Evolutionary conservation across 2,329 filamentous ascomycete genomes (phyloP).

Genomic region (Hypoxylon sp.): DNA sequence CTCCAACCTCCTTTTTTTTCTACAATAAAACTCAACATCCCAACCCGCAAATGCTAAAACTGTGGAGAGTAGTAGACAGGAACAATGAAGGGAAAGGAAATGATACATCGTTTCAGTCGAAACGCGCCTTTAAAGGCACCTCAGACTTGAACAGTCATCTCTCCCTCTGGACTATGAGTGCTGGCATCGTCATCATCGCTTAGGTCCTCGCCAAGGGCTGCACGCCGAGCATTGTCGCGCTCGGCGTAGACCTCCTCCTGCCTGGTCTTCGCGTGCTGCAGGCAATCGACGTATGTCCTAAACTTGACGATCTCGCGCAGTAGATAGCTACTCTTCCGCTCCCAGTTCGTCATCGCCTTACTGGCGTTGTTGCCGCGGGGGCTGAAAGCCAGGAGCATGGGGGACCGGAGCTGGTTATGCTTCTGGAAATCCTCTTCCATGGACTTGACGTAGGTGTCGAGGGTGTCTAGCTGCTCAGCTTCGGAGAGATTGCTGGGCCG

Average conservation of each 20-base stretch:
- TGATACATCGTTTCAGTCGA: background rate
- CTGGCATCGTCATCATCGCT: constrained; percentile 53
- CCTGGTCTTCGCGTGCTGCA: constrained; percentile 76
- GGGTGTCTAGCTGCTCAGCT: constrained; percentile 79
- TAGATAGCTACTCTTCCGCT: constrained; percentile 92
- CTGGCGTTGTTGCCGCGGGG: constrained; percentile 82
- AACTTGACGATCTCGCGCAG: constrained; percentile 97
- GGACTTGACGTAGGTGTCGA: constrained; percentile 82
- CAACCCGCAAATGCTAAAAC: constrained; percentile 15
- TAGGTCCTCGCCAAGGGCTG: constrained; percentile 59
- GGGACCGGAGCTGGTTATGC: constrained; percentile 88
- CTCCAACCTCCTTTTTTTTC: background rate
- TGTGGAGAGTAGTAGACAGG: constrained; percentile 9
- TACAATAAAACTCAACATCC: constrained; percentile 5
- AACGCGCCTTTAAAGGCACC: constrained; percentile 12
- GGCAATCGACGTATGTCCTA: constrained; percentile 89
- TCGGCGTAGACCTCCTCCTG: constrained; percentile 79
- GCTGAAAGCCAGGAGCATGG: constrained; percentile 91
- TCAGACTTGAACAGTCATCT: constrained; percentile 35
- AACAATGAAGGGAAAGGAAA: constrained; percentile 4
- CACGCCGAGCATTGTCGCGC: constrained; percentile 64
- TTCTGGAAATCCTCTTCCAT: constrained; percentile 87
- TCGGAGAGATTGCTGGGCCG: constrained; percentile 83
- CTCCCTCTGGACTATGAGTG: constrained; percentile 20
- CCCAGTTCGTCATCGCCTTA: constrained; percentile 96